Evolutionary conservation across 352 stramenopile genomes (phyloP).

Genomic region (Phytopythium mirpurense): DNA sequence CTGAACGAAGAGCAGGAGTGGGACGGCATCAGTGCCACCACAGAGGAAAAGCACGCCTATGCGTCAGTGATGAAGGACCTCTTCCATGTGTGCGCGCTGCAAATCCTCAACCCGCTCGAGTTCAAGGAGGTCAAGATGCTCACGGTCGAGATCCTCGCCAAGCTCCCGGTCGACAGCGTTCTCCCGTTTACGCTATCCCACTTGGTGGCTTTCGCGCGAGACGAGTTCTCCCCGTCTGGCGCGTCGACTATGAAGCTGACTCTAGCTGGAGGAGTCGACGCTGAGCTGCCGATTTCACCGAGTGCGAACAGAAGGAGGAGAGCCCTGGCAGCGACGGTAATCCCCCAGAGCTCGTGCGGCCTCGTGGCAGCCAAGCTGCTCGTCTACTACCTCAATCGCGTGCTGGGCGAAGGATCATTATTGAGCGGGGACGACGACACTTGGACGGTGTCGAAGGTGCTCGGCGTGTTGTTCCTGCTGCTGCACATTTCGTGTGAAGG

Average conservation of each 20-base stretch:
- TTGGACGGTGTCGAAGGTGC: constrained; percentile 13
- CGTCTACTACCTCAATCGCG: constrained; percentile 71
- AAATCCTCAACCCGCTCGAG: constrained; percentile 55
- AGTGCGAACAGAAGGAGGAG: background rate
- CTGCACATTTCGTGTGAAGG: constrained; percentile 32
- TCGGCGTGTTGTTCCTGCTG: constrained; percentile 40
- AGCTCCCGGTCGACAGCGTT: constrained; percentile 26
- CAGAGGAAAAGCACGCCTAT: background rate
- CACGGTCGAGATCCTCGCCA: constrained; percentile 43
- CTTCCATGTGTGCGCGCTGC: constrained; percentile 33
- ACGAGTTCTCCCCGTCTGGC: constrained; percentile 11
- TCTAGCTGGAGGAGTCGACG: background rate
- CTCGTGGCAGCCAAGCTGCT: constrained; percentile 64
- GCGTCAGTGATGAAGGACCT: constrained; percentile 12
- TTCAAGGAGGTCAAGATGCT: constrained; percentile 83
- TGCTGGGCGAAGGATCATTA: constrained; percentile 39
- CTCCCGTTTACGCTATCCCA: constrained; percentile 36
- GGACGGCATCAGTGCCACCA: background rate
- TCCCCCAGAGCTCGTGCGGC: constrained; percentile 24
- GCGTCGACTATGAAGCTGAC: constrained; percentile 1
- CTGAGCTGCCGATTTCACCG: background rate
- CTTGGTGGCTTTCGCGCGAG: constrained; percentile 35
- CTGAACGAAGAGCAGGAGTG: constrained; percentile 10
- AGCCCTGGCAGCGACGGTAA: constrained; percentile 11
- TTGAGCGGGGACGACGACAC: constrained; percentile 12